Evolutionary conservation across 169 alveolate species (phyloP).

Genomic region (Plasmodium vivax): DNA sequence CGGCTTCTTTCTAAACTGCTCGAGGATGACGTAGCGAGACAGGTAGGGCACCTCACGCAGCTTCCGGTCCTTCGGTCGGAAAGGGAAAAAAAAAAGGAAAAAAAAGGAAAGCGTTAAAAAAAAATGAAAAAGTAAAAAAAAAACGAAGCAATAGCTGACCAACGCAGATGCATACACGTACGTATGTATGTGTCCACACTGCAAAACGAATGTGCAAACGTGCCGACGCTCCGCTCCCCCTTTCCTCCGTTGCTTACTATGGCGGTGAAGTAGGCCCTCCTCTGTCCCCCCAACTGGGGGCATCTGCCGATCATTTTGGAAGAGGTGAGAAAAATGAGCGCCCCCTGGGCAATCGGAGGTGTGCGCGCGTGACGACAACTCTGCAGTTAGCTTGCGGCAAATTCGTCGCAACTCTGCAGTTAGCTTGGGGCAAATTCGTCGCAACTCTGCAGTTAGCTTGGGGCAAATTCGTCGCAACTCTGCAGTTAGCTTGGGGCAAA

Average conservation of each 20-base stretch:
- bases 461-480: no score
- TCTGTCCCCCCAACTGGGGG: not conserved
- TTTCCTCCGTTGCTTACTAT: slow-evolving; percentile 3
- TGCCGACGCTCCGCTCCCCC: not conserved
- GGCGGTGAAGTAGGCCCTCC: slow-evolving; percentile 38
- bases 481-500: no score
- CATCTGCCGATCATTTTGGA: not conserved
- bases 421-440: no score
- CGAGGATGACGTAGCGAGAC: slow-evolving; percentile 85
- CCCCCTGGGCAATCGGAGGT: not conserved
- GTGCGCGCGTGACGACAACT: not conserved
- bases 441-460: no score
- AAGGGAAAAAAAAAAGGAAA: not conserved
- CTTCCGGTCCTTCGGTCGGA: slow-evolving; percentile 80
- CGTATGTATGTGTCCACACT: not conserved
- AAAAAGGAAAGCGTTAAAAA: no score
- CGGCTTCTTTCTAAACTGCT: slow-evolving; percentile 82
- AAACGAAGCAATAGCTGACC: not conserved
- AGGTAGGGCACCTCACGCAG: slow-evolving; percentile 88
- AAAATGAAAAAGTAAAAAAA: no score
- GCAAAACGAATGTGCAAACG: not conserved
- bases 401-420: no score
- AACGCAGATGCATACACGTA: not conserved
- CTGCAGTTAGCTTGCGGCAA: not conserved
- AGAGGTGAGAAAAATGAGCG: not conserved